Percentiles rank a stretch among this genome's conserved stretches.
phyloP scores from a whole-genome alignment of 75 land plant species.

The Azolla pinnata region DNA sequence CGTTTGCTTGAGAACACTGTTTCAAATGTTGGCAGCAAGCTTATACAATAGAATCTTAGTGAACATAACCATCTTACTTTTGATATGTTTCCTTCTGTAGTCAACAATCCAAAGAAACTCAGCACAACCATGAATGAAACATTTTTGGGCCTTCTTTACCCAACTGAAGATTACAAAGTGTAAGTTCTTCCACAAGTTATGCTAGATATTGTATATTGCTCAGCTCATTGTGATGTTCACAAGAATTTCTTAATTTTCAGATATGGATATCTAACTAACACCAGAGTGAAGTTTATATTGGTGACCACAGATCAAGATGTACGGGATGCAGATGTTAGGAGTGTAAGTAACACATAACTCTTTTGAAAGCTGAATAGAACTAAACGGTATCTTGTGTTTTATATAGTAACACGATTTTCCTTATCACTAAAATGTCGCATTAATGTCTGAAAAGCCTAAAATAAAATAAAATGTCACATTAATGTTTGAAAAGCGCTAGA shows the following conservation, averaged over 20 bases:
- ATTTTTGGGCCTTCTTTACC: slow-evolving; percentile 89
- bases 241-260: slow-evolving; percentile 24
- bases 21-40: too few species aligned
- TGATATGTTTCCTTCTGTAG: slow-evolving; percentile 20
- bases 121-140: slow-evolving; percentile 80
- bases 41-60: too few species aligned
- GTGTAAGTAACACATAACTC: slow-evolving; percentile 38
- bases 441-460: too few species aligned
- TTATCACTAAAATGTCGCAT: too few species aligned
- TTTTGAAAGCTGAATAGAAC: too few species aligned
- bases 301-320: slow-evolving; percentile 94
- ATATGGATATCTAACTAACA: slow-evolving; percentile 94
- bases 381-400: too few species aligned
- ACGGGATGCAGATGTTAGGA: slow-evolving; percentile 85
- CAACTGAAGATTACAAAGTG: slow-evolving; percentile 97
- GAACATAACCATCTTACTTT: background rate
- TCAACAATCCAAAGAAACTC: slow-evolving; percentile 78
- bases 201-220: too few species aligned
- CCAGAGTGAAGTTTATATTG: slow-evolving; percentile 84
- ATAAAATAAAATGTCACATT: too few species aligned
- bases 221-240: background rate
- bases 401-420: too few species aligned
- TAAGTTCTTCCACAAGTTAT: slow-evolving; percentile 50
- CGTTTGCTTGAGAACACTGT: too few species aligned
- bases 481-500: too few species aligned